Base-by-base conservation (phyloP, 2,329 filamentous ascomycete genomes). In the Colletotrichum orchidophilum region DNA sequence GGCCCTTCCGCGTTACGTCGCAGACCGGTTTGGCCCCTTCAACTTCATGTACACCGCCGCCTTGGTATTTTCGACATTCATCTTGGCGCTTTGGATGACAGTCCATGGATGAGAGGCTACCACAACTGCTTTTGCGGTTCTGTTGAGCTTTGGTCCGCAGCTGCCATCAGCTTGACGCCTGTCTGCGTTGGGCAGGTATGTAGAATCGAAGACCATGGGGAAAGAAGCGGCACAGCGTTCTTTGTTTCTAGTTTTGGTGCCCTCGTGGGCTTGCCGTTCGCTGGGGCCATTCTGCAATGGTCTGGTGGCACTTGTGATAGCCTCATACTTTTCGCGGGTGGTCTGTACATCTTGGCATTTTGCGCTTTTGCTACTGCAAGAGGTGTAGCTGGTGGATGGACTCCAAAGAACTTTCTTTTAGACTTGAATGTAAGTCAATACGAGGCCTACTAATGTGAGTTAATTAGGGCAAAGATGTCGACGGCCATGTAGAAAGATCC, bases 121-220 rank as follows among this genome's bases (percentile, higher is more conserved):
- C 27, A 83, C 90, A 0, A 84, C 92, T 60, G 83, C 89, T 1
- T 94, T 92, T 75, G 84, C 87, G 0, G 78, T 92, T 1, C 76
- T 93, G 1, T 94, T 94, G 77, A 93, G 93, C 0, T 93, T 95
- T 90, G 88, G 18, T 91, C 87, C 18, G 93, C 93, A 0, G 88
- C 87, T 39, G 92, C 92, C 68, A 93, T 94, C 75, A 89, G 87
- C 5, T 78, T 94, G 59, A 92, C 91, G 0, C 92, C 93, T 0
- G 92, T 94, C 0, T 94, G 92, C 73, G 86, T 94, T 1, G 91
- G 91, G 0, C 90, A 93, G 78, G 84, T 94, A 1, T 94, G 92
- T 79, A 86, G 87, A 27, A 92, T 90, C 0, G 87, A 91, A 72
- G 84, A 93, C 58, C 93, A 93, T 73, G 92, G 92, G 0, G 83